Base-by-base conservation (phyloP, 805 yeast genomes). In the Priceomyces fermenticarens region DNA sequence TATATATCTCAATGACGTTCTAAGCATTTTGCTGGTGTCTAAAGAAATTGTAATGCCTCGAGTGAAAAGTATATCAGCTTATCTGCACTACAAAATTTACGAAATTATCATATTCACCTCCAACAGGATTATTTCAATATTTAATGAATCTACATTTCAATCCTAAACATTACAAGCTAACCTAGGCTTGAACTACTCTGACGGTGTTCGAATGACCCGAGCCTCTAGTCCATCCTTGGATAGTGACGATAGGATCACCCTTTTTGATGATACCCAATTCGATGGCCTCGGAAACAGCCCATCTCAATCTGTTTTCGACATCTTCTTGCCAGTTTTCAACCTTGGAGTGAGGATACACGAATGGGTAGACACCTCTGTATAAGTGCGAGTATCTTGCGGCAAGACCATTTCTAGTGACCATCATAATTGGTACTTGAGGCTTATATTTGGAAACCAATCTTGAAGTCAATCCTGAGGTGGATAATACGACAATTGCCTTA, bases 141-240 rank as follows among this genome's bases (percentile, higher is more conserved):
- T 35, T 35, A 20, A 38, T 16, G 32, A 14, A 16, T 29, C 30
- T 38, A 38, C 30, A 38, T 11, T 13, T n/a, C n/a, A n/a, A n/a
- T n/a, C n/a, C n/a, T n/a, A n/a, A n/a, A n/a, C n/a, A n/a, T n/a
- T n/a, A 20, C 30, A 34, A 29, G 33, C 23, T 13, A 35, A 28
- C 14, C 16, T 23, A 27, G 41, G 88, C 91, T 65, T 79, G 78
- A 57, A 88, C 77, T 61, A 91, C 81, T 79, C 98, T 91, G 70
- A 93, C 80, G 51, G 99, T 93, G 86, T 93, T 93, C 63, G 99
- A 88, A 84, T 93, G 97, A 65, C 99, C 99, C 54, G 88, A 78
- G 75, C 98, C 98, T 69, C 91, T 86, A 63, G 95, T 87, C 91
- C 96, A 93, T 69, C 99, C 99, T 80, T 93, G 99, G 70, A 93